Percentiles rank a stretch among this genome's conserved stretches.
Evolutionary conservation across 352 stramenopile genomes (phyloP).

Genomic region (Sclerospora graminicola): DNA sequence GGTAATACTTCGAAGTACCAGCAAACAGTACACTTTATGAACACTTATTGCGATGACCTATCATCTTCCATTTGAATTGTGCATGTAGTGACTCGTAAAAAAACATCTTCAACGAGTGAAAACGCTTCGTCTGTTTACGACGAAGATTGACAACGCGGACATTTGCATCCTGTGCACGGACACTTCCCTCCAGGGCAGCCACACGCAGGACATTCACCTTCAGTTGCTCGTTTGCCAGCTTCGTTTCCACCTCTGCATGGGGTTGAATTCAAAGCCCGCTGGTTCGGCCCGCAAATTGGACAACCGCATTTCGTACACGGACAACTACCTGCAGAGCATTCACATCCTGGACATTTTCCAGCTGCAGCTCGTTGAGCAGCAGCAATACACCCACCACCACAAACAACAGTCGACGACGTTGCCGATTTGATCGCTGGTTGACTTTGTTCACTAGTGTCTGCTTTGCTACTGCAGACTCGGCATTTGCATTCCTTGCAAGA

Average conservation of each 20-base stretch:
- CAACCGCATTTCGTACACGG: slow-evolving; percentile 13
- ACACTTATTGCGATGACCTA: not conserved
- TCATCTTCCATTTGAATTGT: no score
- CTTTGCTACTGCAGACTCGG: slow-evolving; percentile 13
- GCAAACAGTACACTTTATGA: no score
- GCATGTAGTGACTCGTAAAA: no score
- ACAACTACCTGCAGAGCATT: slow-evolving; percentile 7
- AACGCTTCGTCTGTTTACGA: not conserved
- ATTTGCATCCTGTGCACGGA: slow-evolving; percentile 12
- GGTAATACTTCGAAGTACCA: no score
- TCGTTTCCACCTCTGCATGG: slow-evolving; percentile 2
- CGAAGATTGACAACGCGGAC: slow-evolving; percentile 9
- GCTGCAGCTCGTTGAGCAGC: slow-evolving; percentile 8
- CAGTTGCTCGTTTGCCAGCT: slow-evolving; percentile 1
- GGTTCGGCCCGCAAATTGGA: slow-evolving; percentile 6
- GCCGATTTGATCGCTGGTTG: slow-evolving; percentile 17
- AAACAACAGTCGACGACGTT: slow-evolving; percentile 13
- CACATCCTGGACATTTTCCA: slow-evolving; percentile 13
- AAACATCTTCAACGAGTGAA: no score
- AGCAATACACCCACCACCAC: slow-evolving; percentile 9
- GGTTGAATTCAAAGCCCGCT: not conserved
- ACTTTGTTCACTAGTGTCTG: not conserved
- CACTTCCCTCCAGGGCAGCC: slow-evolving; percentile 11
- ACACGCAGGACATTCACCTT: slow-evolving; percentile 12
- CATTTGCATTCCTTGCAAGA: slow-evolving; percentile 28